Base-by-base conservation (phyloP, 768 basidiomycete genomes). In the Trametes cingulata region DNA sequence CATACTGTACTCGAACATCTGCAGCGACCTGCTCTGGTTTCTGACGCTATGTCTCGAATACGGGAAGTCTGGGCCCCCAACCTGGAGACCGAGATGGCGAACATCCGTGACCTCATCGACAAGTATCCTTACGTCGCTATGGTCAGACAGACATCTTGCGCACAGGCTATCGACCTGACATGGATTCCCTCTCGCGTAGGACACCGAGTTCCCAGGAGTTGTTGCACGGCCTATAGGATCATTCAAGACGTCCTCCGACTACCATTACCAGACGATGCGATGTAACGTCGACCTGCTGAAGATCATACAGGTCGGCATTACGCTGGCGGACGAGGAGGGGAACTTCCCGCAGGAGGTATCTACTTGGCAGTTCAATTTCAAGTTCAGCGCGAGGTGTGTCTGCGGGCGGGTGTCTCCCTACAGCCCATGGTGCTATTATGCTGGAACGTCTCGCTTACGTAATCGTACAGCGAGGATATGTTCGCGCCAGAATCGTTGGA, bases 291-390 rank as follows among this genome's bases (percentile, higher is more conserved):
- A 99, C 81, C 80, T 98, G 49, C 82, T 99, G 66, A 94, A 93
- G 78, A 91, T 98, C 76, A 98, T 99, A 51, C 97, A 99, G 77
- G 86, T 98, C 61, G 97, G 97, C 6, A 83, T 99, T 65, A 97
- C 97, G 6, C 79, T 99, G 27, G 89, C 92, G 40, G 94, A 98
- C 73, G 94, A 95, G 72, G 85, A 97, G 33, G 97, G 97, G 5
- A 89, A 95, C 70, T 86, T 88, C 58, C 93, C 95, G 12, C 86
- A 86, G 66, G 95, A 96, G 53, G 84, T 88, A 36, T 90, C 91
- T 29, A 97, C 95, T 53, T 99, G 97, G 97, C 97, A 99, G 74
- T 99, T 99, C 78, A 99, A 99, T 74, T 98, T 99, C 79, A 85
- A 83, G 70, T 99, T 98, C 75, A 91, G 85, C 73, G 76, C 95